These are phyloP conservation scores for Penicillium bovifimosum DNA, from an alignment of 495 filamentous ascomycete genomes.

Conservation along the genomic window DNA sequence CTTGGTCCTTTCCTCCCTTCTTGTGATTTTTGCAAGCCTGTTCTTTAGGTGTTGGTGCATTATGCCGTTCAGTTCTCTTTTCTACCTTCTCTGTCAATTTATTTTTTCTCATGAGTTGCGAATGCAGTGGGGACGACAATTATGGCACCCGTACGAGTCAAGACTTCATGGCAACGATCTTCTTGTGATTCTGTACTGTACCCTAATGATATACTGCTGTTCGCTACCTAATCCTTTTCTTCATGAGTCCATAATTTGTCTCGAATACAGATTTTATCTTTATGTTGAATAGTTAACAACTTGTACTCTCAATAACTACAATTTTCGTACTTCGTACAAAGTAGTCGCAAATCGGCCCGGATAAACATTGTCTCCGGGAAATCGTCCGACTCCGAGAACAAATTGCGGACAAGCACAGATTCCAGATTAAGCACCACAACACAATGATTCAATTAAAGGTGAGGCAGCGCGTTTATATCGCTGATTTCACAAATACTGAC, in stretches of 20 bases:
- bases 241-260: slow-evolving; percentile 28
- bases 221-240: slow-evolving; percentile 10
- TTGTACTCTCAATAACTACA: background rate
- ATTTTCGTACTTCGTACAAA: background rate
- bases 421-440: slow-evolving; percentile 21
- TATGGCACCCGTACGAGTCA: slow-evolving; percentile 23
- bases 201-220: slow-evolving; percentile 35
- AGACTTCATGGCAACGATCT: slow-evolving; percentile 17
- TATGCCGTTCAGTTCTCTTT: slow-evolving; percentile 13
- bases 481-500: background rate
- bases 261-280: slow-evolving; percentile 12
- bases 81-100: slow-evolving; percentile 14
- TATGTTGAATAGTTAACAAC: background rate
- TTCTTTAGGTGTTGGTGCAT: slow-evolving; percentile 25
- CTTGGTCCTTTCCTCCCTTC: background rate
- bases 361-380: slow-evolving; percentile 23
- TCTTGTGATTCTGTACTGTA: slow-evolving; percentile 19
- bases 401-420: slow-evolving; percentile 20
- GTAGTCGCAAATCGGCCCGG: slow-evolving; percentile 7
- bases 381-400: slow-evolving; percentile 23
- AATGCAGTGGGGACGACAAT: slow-evolving; percentile 5
- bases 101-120: slow-evolving; percentile 6
- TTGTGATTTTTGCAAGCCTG: background rate
- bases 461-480: background rate
- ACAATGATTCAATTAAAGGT: slow-evolving; percentile 99